Evolutionary conservation across 2,329 filamentous ascomycete species (phyloP), one percentile per base, ranked within the genome.

Genomic region (Claviceps capensis): DNA sequence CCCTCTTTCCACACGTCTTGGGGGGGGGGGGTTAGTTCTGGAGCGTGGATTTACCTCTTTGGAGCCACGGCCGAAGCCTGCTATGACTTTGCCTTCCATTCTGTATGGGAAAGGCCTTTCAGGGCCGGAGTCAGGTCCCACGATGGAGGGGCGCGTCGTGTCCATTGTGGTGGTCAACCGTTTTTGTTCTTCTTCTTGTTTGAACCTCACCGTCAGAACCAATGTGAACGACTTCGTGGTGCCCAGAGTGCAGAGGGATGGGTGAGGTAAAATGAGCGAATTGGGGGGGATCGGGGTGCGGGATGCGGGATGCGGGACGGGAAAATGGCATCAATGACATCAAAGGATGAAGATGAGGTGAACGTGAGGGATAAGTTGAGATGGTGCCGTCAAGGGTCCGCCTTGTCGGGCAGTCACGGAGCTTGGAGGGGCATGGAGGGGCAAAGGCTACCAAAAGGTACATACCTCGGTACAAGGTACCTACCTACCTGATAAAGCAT

Each of bases 31-130:
- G 4, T 11, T 11, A 8, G 30, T 9, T 34, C 1, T 34, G 30
- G 3, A 34, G 30, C 30, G 30, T 34, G 90, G 14, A 19, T 22
- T 40, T 43, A 49, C 87, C 71, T 96, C 90, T 73, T 89, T 94
- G 62, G 88, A 95, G 16, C 93, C 93, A 54, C 93, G 81, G 43
- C 93, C 91, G 67, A 97, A 97, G 37, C 93, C 93, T 61, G 87
- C 85, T 62, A 96, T 89, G 23, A 98, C 89, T 52, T 84, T 81
- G 23, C 93, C 93, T 55, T 86, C 83, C 70, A 97, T 83, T 59
- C 77, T 80, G 60, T 95, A 76, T 0, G 93, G 93, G 67, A 83
- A 97, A 0, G 93, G 93, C 5, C 79, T 49, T 60, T 82, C 75
- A 13, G 91, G 91, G 3, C 88, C 88, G 41, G 72, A 67, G 44